Conservation (phyloP, 202 grass and related monocot species). For the Setaria italica region DNA sequence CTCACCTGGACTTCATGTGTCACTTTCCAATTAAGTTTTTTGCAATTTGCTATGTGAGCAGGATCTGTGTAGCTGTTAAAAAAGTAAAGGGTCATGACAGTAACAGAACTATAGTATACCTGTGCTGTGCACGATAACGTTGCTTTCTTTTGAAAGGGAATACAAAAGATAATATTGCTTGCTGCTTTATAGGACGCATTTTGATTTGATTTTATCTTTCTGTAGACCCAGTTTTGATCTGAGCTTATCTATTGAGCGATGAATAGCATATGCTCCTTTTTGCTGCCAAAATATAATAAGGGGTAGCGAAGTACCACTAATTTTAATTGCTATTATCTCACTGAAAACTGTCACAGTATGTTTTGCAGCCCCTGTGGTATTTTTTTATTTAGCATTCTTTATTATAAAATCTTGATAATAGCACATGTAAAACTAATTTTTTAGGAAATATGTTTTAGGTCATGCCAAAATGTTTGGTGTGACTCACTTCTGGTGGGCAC, state of each 20-base stretch:
- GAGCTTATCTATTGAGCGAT: slow-evolving; percentile 9
- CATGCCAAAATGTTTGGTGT: too few species aligned
- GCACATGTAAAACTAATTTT: too few species aligned
- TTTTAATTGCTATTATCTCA: neutral
- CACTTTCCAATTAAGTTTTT: slow-evolving; percentile 10
- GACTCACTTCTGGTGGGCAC: too few species aligned
- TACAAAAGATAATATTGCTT: neutral
- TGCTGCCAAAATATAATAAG: neutral
- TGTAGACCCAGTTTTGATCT: slow-evolving; percentile 10
- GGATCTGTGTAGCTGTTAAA: slow-evolving; percentile 25
- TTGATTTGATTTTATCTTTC: slow-evolving; percentile 4
- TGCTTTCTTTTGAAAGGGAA: slow-evolving; percentile 32
- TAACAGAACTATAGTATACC: slow-evolving; percentile 26
- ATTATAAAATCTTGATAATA: too few species aligned
- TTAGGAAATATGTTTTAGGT: too few species aligned
- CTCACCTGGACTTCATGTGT: slow-evolving; percentile 10
- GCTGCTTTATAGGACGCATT: slow-evolving; percentile 9
- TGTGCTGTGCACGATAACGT: slow-evolving; percentile 32
- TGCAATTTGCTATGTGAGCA: slow-evolving; percentile 16
- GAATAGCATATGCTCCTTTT: neutral
- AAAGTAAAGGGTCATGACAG: neutral
- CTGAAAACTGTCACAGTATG: neutral
- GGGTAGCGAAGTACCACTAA: neutral
- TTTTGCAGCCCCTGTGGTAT: neutral
- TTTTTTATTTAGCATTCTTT: neutral